Evolutionary conservation across 1,139 yeast species (phyloP), one percentile per base, ranked within the genome.

Genomic region (Yamadazyma dushanensis): DNA sequence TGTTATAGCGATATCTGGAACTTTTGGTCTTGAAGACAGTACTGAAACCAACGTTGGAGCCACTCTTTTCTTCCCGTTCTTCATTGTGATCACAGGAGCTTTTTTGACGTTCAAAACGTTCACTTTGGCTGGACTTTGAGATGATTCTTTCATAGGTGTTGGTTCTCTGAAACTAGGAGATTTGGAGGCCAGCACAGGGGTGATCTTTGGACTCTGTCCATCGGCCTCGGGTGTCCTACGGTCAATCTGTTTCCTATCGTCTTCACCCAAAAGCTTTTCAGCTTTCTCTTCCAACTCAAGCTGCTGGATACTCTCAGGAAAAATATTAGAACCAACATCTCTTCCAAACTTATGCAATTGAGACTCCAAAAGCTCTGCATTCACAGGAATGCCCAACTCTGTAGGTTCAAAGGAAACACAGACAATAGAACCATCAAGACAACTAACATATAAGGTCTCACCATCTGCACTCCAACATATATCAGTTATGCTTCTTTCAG

Each of bases 261-360:
- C 33, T 32, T 39, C 29, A 15, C 35, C 36, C 21, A 34, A 19
- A 9, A 31, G 16, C 11, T 32, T 29, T 9, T 34, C 31, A 8
- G 85, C 78, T 41, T 69, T 70, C 21, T 81, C 85, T 51, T 89
- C 97, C 25, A 90, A 63, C 6, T 64, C 57, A 39, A 92, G 67
- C 57, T 90, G 97, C 36, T 79, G 84, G 1, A 83, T 76, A 55
- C 95, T 83, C 51, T 92, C 97, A 0, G 97, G 96, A 49, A 88
- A 83, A 14, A 82, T 81, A 60, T 83, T 71, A 5, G 86, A 78
- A 44, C 89, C 96, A 41, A 90, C 73, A 45, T 87, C 95, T 3
- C 87, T 90, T 41, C 98, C 98, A 54, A 85, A 92, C 45, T 89
- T 73, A 45, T 83, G 80, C 40, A 92, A 70, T 42, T 84, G 87